Conservation (phyloP, 164 flowering plant species). For the Stephania yunnanensis region DNA sequence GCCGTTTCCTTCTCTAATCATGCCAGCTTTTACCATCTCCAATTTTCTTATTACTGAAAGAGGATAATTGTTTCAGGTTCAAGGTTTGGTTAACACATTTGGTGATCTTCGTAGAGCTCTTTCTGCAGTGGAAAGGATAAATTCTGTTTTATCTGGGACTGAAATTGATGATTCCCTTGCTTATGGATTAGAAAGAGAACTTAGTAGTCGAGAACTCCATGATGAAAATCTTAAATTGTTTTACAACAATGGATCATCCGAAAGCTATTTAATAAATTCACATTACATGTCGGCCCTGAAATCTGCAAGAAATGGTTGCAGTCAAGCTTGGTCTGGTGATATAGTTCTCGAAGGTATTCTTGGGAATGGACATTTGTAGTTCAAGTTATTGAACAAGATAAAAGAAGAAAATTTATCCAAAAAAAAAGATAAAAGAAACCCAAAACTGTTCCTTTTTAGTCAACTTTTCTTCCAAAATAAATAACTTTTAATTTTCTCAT, state of each 20-base stretch:
- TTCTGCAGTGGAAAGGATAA: constrained; percentile 90
- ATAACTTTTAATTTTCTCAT: too few species aligned
- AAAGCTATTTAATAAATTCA: constrained; percentile 23
- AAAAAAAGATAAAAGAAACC: background rate
- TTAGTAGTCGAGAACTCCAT: constrained; percentile 32
- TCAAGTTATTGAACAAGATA: background rate
- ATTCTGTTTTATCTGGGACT: constrained; percentile 65
- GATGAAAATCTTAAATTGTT: constrained; percentile 48
- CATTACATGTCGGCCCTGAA: constrained; percentile 61
- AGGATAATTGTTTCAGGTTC: constrained; percentile 55
- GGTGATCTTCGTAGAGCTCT: constrained; percentile 92
- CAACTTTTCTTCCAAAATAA: background rate
- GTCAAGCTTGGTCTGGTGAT: constrained; percentile 74
- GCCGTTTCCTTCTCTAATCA: constrained; percentile 22
- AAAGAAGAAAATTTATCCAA: background rate
- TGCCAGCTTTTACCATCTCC: background rate
- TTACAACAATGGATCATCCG: constrained; percentile 30
- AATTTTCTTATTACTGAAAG: constrained; percentile 11
- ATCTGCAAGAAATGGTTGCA: constrained; percentile 45
- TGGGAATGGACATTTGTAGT: background rate
- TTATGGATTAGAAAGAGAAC: constrained; percentile 75
- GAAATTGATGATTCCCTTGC: constrained; percentile 87
- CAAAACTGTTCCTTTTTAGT: background rate
- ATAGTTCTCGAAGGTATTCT: constrained; percentile 79
- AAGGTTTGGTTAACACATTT: constrained; percentile 90